These are phyloP conservation scores for Dillenia suffruticosa DNA, from an alignment of 164 flowering plant species.

Conservation along the genomic window DNA sequence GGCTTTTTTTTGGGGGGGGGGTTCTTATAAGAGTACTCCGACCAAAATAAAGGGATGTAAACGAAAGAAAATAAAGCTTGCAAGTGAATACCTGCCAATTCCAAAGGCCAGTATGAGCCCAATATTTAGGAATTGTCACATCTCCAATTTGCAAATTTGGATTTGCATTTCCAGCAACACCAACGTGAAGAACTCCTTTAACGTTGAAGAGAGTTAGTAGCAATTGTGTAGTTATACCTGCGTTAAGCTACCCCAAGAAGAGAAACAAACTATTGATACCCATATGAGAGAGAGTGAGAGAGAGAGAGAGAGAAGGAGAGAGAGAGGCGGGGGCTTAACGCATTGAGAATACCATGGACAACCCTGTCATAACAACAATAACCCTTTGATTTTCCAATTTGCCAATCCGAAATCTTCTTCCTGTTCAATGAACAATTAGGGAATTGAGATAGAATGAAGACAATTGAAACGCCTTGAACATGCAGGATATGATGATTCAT, in stretches of 20 bases:
- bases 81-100: slow-evolving; percentile 60
- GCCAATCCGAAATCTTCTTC: slow-evolving; percentile 42
- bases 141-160: slow-evolving; percentile 59
- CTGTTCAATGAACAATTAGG: slow-evolving; percentile 8
- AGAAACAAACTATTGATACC: background rate
- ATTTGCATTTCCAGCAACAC: slow-evolving; percentile 81
- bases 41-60: too few relatives aligned
- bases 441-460: too few relatives aligned
- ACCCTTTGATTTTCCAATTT: slow-evolving; percentile 27
- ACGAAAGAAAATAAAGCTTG: too few relatives aligned
- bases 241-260: slow-evolving; percentile 40
- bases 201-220: slow-evolving; percentile 46
- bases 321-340: background rate
- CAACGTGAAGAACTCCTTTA: slow-evolving; percentile 70
- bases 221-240: slow-evolving; percentile 57
- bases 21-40: too few relatives aligned
- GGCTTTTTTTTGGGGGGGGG: too few relatives aligned
- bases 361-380: slow-evolving; percentile 62
- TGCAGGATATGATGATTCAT: too few relatives aligned
- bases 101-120: slow-evolving; percentile 85
- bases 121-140: slow-evolving; percentile 57
- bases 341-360: slow-evolving; percentile 50
- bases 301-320: background rate
- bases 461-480: too few relatives aligned
- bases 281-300: too few relatives aligned